Evolutionary conservation across 1,284 basidiomycete genomes (phyloP), one percentile per base, ranked within the genome.

Genomic region (Ganoderma resinaceum): DNA sequence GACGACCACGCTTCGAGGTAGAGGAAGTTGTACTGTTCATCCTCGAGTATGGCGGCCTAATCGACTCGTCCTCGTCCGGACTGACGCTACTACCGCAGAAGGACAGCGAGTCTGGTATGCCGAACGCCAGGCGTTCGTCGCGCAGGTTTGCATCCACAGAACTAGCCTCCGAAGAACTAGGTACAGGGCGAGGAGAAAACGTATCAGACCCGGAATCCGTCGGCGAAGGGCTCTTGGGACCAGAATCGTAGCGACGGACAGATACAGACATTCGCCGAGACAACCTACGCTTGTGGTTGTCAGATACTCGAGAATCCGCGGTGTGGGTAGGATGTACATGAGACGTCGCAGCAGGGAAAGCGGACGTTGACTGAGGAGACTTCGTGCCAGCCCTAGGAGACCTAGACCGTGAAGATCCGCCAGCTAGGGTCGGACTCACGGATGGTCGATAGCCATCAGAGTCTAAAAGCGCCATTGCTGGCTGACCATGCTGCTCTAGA

Each of bases 51-150:
- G 83, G 80, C 2, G 81, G 82, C 53, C 87, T 83, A 9, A 85
- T 85, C 66, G 82, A 82, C 66, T 82, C 78, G 38, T 84, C 77
- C 71, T 87, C 66, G 29, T 70, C 68, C 7, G 67, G 66, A 18
- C 68, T 70, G 3, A 57, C 23, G 23, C 69, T 71, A 35, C 69
- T 72, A 23, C 75, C 78, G 18, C 69, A 67, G 65, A 78, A 80
- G 3, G 78, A 80, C 12, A 80, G 72, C n/a, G 78, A 80, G n/a
- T 74, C 73, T 0, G 78, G 78, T 33, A 80, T 78, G 52, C 78
- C 78, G 62, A 79, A 80, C 1, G 72, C 75, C 9, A 76, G 67
- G 42, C 78, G 66, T 46, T 80, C 58, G 38, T 60, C 78, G 9
- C 74, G 72, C 29, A 66, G 59, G 20, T 62, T 61, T 23, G 61